phyloP scores from a whole-genome alignment of 2,329 filamentous ascomycete species.

The Ophiocordyceps camponoti-leonardi region DNA sequence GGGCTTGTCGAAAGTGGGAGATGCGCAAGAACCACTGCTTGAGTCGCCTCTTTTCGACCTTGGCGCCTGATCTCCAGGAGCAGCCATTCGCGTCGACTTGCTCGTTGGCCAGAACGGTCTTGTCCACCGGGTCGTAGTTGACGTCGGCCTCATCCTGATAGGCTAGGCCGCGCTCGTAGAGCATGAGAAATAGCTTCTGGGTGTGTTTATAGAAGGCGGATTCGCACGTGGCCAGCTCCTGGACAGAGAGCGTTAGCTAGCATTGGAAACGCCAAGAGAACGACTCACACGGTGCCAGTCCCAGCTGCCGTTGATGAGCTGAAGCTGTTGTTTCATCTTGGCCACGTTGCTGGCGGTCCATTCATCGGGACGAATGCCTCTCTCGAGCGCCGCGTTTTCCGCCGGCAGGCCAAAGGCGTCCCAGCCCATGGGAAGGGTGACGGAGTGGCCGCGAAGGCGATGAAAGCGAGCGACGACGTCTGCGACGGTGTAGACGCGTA shows the following conservation, averaged over 20 bases:
- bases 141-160: slow-evolving; percentile 73
- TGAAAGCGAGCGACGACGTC: slow-evolving; percentile 69
- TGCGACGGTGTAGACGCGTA: slow-evolving; percentile 80
- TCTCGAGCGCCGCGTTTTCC: slow-evolving; percentile 79
- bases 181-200: slow-evolving; percentile 65
- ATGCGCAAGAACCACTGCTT: slow-evolving; percentile 88
- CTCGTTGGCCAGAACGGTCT: slow-evolving; percentile 81
- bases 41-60: slow-evolving; percentile 61
- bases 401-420: slow-evolving; percentile 83
- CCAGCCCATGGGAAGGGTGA: slow-evolving; percentile 86
- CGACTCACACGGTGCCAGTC: slow-evolving; percentile 60
- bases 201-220: slow-evolving; percentile 81
- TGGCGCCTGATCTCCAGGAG: slow-evolving; percentile 77
- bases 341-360: slow-evolving; percentile 73
- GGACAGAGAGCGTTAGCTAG: background rate
- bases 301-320: slow-evolving; percentile 65
- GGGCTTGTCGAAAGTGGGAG: slow-evolving; percentile 55
- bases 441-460: slow-evolving; percentile 54
- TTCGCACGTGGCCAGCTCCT: slow-evolving; percentile 76
- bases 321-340: slow-evolving; percentile 70
- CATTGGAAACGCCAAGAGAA: background rate
- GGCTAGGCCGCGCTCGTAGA: slow-evolving; percentile 57
- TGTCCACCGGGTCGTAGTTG: slow-evolving; percentile 81
- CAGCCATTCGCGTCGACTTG: slow-evolving; percentile 75
- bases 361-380: slow-evolving; percentile 55